Evolutionary conservation across 2,329 filamentous ascomycete species (phyloP), one percentile per base, ranked within the genome.

Genomic region (Escovopsis sp.): DNA sequence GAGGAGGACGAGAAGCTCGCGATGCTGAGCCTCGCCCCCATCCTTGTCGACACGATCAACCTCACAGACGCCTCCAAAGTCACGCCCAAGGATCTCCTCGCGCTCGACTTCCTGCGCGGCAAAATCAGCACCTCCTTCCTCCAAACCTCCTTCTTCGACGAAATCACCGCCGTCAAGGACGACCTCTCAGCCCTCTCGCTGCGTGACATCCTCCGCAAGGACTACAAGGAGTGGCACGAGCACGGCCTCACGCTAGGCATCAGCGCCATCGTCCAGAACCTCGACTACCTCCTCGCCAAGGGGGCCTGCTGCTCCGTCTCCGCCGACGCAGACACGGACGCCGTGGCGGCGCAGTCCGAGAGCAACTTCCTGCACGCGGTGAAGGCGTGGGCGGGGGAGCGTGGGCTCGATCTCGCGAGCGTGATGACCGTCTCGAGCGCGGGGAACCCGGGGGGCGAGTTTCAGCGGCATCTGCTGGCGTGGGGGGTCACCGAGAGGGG

Each of bases 371-470:
- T 72, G 1, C 41, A 52, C 0, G 63, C 60, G 9, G 44, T 83
- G 2, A 51, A 54, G 12, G 43, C 48, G 1, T 85, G 76, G 59
- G 62, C 67, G 0, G 46, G 55, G n/a, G 70, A 76, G 49, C 64
- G 68, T 37, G 43, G 56, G 0, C 52, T 87, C n/a, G 72, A 77
- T 37, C 49, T 87, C 9, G 70, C 68, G 8, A 65, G 64, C 9
- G 59, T 87, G 37, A 81, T 87, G 76, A 84, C 81, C 2, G 59
- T 87, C 37, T 81, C 87, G 76, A 84, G 81, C 2, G 72, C 72
- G n/a, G 72, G 64, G 15, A 61, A 66, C 16, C 58, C 64, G 0
- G 57, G 56, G 1, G 72, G 68, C 0, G 49, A 60, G 13, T 83
- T 86, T 41, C 60, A 62, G 43, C 61, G 83, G 34, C 72, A 90